Evolutionary conservation across 164 flowering plant genomes (phyloP).

Genomic region (Vitis vinifera): ASM3070453v1 NC_081812.1:12825501-12826000

Average conservation of each 20-base stretch:
- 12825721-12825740: background rate
- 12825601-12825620: no score
- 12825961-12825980: background rate
- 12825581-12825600: no score
- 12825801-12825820: slow-evolving; percentile 8
- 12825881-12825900: background rate
- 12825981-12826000: background rate
- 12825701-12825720: background rate
- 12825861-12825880: slow-evolving; percentile 13
- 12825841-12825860: slow-evolving; percentile 8
- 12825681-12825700: background rate
- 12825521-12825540: slow-evolving; percentile 6
- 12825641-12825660: no score
- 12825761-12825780: background rate
- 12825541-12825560: background rate
- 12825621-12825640: no score
- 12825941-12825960: background rate
- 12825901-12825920: background rate
- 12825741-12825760: background rate
- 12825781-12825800: slow-evolving; percentile 9
- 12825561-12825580: background rate
- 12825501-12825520: slow-evolving; percentile 11
- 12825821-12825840: slow-evolving; percentile 23
- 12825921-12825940: background rate
- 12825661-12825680: no score